Base-by-base conservation (phyloP, 345 rosid genomes). In the Mangifera indica region DNA sequence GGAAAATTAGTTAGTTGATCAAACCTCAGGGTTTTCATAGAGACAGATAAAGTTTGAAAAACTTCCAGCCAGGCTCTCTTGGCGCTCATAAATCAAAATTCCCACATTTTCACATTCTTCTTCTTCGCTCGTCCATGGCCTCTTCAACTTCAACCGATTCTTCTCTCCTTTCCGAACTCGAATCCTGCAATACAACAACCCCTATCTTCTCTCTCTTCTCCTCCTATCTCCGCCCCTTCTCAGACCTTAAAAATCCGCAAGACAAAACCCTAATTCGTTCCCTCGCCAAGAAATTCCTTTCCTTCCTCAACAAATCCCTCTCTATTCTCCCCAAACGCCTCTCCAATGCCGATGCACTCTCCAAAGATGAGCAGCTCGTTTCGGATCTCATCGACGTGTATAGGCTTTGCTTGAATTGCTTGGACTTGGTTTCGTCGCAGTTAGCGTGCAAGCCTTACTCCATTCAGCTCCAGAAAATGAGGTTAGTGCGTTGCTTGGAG, bases 321-420 rank as follows among this genome's bases (percentile, higher is more conserved):
- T 78, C 89, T 0, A 70, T 92, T 70, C 69, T 92, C 51, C 97
- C 91, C n/a, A 92, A 84, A 74, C 93, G 93, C 71, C 87, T 91
- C 74, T 84, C 88, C 46, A 24, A 7, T 25, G 7, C 53, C 18
- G 69, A 75, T 45, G 80, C 79, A 14, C 67, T 66, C 5, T 42
- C 66, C 22, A 61, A 54, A 34, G 62, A 11, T 32, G 34, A 51
- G 26, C 37, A 56, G 6, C 49, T 48, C 17, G 14, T 24, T 11
- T 29, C 44, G 5, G 82, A 80, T 37, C 74, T 92, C 42, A 83
- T 89, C 63, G 78, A 83, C n/a, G 73, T 80, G 2, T 92, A 86
- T 55, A 52, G 74, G 17, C 85, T 91, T 3, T 95, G 97, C 76
- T 71, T 95, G 78, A 80, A 84, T 67, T 95, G 97, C 67, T 69